Base-by-base conservation (phyloP, 2,329 filamentous ascomycete genomes). In the Bipolaris victoriae region DNA sequence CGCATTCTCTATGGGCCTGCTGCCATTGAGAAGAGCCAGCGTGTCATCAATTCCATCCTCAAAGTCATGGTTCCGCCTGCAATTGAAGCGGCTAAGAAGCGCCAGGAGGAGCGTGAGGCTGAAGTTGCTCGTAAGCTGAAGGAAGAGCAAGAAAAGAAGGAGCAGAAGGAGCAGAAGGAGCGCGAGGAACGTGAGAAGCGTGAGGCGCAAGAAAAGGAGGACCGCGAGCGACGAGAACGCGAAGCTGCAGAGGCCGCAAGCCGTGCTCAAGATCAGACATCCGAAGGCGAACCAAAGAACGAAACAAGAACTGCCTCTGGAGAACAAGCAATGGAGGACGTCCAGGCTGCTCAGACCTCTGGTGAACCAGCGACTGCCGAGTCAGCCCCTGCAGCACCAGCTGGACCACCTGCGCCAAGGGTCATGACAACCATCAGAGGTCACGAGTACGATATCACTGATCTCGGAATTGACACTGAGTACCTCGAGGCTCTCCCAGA, bases 401-500 rank as follows among this genome's bases (percentile, higher is more conserved):
- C 65, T 48, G 63, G 61, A n/a, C 55, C 52, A 39, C 46, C 65
- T n/a, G 79, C 84, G 44, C 69, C 72, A 51, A 89, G 93, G 46
- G 84, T 96, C 29, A 89, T 88, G 67, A 96, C 91, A 15, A 93
- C 86, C 1, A 92, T 99, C 52, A 84, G 93, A 58, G 94, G 93
- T 24, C 90, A 90, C 62, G 88, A 95, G 68, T 86, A 96, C 51
- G 95, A 99, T 74, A 95, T 99, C 47, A 99, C 95, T 0, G 91
- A 91, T 59, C 84, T 99, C 60, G 93, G 94, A 47, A 98, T 99
- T 67, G 95, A 99, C 72, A 86, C 90, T 15, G 93, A 96, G 55
- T 99, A 97, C 76, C 86, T 99, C 6, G 91, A 95, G 57, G 96
- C 94, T n/a, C 81, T 99, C n/a, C 95, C 95, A 0, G 95, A 99